phyloP scores from a whole-genome alignment of 768 basidiomycete species.

The Leccinellum rugosiceps region DNA sequence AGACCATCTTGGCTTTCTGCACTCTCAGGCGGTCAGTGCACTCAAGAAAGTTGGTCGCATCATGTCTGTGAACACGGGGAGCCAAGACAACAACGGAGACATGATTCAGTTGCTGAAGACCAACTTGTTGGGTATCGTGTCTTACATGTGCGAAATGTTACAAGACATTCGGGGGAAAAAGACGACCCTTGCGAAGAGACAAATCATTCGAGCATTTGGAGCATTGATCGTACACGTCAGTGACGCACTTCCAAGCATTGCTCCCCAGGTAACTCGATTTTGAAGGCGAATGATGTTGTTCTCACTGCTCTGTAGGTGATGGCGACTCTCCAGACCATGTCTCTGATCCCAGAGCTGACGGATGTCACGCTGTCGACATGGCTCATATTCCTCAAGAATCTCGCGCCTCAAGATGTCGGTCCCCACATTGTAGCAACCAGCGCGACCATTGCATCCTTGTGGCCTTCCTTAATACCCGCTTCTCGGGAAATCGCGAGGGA shows the following conservation, averaged over 20 bases:
- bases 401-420: conserved; percentile 68
- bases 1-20: conserved; percentile 28
- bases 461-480: conserved; percentile 57
- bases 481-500: conserved; percentile 53
- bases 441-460: conserved; percentile 76
- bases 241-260: conserved; percentile 65
- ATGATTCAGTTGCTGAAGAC: conserved; percentile 63
- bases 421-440: conserved; percentile 85
- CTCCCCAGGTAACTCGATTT: conserved; percentile 70
- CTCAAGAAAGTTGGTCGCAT: conserved; percentile 43
- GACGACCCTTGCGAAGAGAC: conserved; percentile 61
- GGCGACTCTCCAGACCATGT: conserved; percentile 90
- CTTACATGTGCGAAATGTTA: conserved; percentile 79
- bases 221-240: conserved; percentile 70
- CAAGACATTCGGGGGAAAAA: conserved; percentile 83
- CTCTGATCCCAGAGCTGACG: conserved; percentile 70
- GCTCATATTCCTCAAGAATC: conserved; percentile 68
- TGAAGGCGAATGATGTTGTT: conserved; percentile 1
- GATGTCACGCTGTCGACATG: conserved; percentile 79
- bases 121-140: conserved; percentile 82
- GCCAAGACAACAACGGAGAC: conserved; percentile 32
- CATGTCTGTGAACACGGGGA: conserved; percentile 23
- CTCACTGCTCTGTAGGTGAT: conserved; percentile 62
- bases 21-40: conserved; percentile 45
- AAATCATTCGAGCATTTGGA: conserved; percentile 78